Evolutionary conservation across 345 rosid species (phyloP).

Genomic region (Salix exigua): DNA sequence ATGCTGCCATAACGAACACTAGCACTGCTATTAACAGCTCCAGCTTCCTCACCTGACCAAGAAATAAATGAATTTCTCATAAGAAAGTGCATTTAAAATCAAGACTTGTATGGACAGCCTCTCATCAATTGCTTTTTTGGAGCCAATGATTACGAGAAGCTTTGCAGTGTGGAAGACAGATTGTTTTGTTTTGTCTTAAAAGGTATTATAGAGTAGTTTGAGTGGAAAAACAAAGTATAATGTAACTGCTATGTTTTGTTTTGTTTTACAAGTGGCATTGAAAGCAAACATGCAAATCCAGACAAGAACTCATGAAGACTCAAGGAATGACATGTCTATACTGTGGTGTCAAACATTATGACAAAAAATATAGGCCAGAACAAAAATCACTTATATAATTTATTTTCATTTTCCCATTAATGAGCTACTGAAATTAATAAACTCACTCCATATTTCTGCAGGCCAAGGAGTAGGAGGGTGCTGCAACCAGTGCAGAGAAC

Average conservation of each 20-base stretch:
- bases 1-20: conserved; percentile 38
- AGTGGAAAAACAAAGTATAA: not conserved
- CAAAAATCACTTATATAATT: not conserved
- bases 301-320: not conserved
- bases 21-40: conserved; percentile 33
- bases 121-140: not conserved
- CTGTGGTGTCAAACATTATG: no score
- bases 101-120: no score
- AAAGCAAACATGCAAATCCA: not conserved
- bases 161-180: not conserved
- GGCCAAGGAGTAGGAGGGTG: conserved; percentile 58
- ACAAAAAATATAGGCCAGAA: not conserved
- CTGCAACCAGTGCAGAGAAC: conserved; percentile 54
- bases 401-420: not conserved
- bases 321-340: not conserved
- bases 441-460: conserved; percentile 60
- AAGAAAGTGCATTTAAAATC: not conserved
- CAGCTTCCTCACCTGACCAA: conserved; percentile 31
- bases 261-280: not conserved
- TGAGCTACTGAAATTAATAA: not conserved
- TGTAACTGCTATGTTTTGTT: not conserved
- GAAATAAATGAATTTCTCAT: not conserved
- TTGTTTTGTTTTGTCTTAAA: no score
- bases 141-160: not conserved
- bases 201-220: not conserved